A percentile compares a stretch with the other conserved stretches of the same genome.
Conservation (phyloP, 495 filamentous ascomycete species). For the Cercophora newfieldiana region DNA sequence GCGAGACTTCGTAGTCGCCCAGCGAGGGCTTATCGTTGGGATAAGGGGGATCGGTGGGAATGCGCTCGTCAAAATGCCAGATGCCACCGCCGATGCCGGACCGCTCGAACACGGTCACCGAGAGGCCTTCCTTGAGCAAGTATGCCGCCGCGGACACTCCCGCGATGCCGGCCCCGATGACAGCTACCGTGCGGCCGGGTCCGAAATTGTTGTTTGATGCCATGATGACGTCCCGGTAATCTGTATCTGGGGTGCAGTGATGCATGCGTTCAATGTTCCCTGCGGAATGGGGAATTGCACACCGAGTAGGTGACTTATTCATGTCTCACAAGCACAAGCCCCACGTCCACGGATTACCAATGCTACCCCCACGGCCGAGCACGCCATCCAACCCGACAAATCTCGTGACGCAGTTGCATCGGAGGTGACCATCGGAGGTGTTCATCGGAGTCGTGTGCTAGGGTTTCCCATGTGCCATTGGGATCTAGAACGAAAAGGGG, state of each 20-base stretch:
- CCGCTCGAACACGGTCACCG: conserved; percentile 66
- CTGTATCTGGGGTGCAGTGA: too few relatives aligned
- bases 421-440: background rate
- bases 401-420: too few relatives aligned
- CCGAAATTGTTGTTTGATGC: conserved; percentile 18
- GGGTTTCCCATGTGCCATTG: background rate
- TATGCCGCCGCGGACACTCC: conserved; percentile 65
- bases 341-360: background rate
- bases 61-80: conserved; percentile 65
- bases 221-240: too few relatives aligned
- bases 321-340: background rate
- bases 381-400: background rate
- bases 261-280: too few relatives aligned
- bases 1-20: conserved; percentile 28
- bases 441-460: background rate
- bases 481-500: background rate
- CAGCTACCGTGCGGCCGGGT: conserved; percentile 47
- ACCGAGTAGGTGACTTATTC: too few relatives aligned
- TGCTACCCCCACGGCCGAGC: background rate
- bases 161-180: conserved; percentile 71
- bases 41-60: conserved; percentile 58
- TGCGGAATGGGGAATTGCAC: too few relatives aligned
- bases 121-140: conserved; percentile 57
- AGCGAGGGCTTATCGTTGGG: conserved; percentile 49
- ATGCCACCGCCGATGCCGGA: conserved; percentile 58